Percentiles rank a stretch among this genome's conserved stretches.
Conservation (phyloP, 1,284 basidiomycete species). For the Somion occarium region DNA sequence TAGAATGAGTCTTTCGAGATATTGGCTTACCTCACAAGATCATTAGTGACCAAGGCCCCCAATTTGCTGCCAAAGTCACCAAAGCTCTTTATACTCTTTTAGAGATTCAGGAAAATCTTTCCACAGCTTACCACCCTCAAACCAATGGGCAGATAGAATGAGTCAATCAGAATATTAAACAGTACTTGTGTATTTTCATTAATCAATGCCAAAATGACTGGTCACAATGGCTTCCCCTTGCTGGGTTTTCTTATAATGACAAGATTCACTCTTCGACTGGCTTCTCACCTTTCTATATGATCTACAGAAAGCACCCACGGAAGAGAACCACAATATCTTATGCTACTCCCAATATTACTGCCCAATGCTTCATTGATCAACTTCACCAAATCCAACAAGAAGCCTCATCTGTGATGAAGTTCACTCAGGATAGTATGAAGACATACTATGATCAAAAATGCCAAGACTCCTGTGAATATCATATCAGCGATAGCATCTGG, state of each 20-base stretch:
- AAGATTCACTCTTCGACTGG: conserved; percentile 19
- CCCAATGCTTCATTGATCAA: not conserved
- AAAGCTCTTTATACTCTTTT: conserved; percentile 20
- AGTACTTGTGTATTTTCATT: conserved; percentile 29
- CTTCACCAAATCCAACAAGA: conserved; percentile 2
- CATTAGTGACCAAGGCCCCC: conserved; percentile 31
- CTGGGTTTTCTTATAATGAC: conserved; percentile 39
- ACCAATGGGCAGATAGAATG: conserved; percentile 40
- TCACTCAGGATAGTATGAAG: conserved; percentile 9
- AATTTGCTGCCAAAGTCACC: conserved; percentile 31
- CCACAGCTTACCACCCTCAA: conserved; percentile 31
- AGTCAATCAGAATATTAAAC: conserved; percentile 36
- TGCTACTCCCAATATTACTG: not conserved
- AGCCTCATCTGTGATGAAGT: conserved; percentile 5
- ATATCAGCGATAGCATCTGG: not conserved
- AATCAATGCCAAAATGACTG: conserved; percentile 36
- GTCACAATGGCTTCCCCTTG: conserved; percentile 28
- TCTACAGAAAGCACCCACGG: conserved; percentile 4
- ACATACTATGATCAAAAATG: conserved; percentile 9
- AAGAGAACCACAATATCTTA: not conserved
- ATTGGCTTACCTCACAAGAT: conserved; percentile 30
- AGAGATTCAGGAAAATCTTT: conserved; percentile 10
- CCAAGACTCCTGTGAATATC: not conserved
- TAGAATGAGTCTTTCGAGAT: conserved; percentile 25
- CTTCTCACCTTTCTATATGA: conserved; percentile 30